Conservation (phyloP, 345 rosid species). For the Populus simonii region DNA sequence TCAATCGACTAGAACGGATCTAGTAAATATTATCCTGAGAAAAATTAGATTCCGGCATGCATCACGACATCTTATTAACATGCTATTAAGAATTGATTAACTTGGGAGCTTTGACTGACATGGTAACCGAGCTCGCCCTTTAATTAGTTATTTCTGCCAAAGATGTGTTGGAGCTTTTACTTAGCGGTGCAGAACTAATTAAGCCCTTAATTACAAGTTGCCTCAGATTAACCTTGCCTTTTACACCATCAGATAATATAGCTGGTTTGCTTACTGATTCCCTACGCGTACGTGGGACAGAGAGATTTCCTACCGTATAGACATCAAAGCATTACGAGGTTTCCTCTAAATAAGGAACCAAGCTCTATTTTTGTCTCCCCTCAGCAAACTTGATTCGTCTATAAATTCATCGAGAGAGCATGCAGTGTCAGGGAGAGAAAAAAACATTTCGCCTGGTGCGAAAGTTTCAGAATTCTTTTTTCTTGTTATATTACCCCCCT, state of each 20-base stretch:
- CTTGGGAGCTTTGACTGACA: too few species aligned
- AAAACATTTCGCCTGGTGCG: background rate
- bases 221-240: background rate
- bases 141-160: too few species aligned
- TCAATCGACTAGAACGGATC: too few species aligned
- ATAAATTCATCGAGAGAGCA: background rate
- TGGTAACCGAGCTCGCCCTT: background rate
- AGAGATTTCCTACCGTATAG: background rate
- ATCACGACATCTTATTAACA: background rate
- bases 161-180: background rate
- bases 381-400: background rate
- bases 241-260: background rate
- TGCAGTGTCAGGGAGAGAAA: background rate
- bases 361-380: slow-evolving; percentile 1
- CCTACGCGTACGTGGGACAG: background rate
- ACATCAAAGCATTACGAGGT: background rate
- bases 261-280: too few species aligned
- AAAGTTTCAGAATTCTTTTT: background rate
- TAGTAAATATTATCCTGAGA: too few species aligned
- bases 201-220: background rate
- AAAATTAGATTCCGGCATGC: too few species aligned
- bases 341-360: slow-evolving; percentile 12
- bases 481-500: background rate
- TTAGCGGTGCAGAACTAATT: background rate
- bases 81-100: too few species aligned